Base-by-base conservation (phyloP, 208 protist species). In the Crithidia thermophila region DNA sequence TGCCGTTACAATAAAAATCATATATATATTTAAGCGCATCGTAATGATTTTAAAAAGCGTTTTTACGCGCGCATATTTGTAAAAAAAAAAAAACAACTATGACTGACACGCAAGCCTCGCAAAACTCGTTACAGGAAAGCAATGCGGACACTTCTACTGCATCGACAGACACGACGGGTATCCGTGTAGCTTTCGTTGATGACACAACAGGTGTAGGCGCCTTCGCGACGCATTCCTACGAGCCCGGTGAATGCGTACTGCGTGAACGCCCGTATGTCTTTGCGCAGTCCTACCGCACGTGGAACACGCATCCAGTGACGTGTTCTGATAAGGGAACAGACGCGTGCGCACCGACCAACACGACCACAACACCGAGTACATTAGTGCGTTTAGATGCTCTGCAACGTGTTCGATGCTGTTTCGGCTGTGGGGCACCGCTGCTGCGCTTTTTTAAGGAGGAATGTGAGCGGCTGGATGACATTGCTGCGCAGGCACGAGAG, bases 371-470 rank as follows among this genome's bases (percentile, higher is more conserved):
- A 34, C 23, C 13, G 51, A 23, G 2, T 18, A 23, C 8, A 18
- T 25, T 9, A 42, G 43, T 4, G 28, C 28, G 20, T 37, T 4
- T 43, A 28, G 20, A 13, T n/a, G 37, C 10, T 3, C 43, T 51
- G 33, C 46, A 40, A 16, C 40, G 43, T 23, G 13, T 70, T 25
- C 60, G 59, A 0, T 84, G 66, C 61, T 87, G 82, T 50, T 63
- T 63, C 23, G 74, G 74, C 6, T 87, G 82, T 50, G 82, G 82
- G 21, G 67, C 57, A 36, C 61, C 74, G n/a, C 67, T 84, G 13
- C 36, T 80, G 7, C 30, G 43, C 21, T 70, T 36, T 23, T 40
- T 83, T 10, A 0, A 10, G 21, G 77, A 68, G n/a, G 76, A 87
- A 25, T 79, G 69, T 33, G 28, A 47, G 25, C 76, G 76, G 2